phyloP scores from a whole-genome alignment of 352 stramenopile genomes.

The Globisporangium paddicum region DNA sequence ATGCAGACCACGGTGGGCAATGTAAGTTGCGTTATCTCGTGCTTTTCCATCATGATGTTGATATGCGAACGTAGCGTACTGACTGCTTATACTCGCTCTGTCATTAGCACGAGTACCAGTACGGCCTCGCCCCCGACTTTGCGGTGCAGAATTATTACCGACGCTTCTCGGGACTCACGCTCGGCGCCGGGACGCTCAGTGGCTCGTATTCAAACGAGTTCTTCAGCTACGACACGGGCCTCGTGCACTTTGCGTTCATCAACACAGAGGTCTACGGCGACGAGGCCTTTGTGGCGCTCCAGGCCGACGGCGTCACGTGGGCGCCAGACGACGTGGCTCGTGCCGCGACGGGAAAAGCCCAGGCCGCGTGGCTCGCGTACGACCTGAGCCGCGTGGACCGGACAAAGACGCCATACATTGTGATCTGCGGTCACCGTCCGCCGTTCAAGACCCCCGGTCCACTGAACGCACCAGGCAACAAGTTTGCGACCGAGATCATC shows the following conservation, averaged over 20 bases:
- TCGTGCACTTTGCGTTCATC: slow-evolving; percentile 73
- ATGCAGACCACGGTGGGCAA: slow-evolving; percentile 80
- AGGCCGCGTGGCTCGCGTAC: slow-evolving; percentile 63
- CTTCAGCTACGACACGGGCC: slow-evolving; percentile 63
- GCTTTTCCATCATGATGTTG: neutral
- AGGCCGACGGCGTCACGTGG: slow-evolving; percentile 47
- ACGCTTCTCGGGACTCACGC: slow-evolving; percentile 48
- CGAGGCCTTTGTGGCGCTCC: slow-evolving; percentile 42
- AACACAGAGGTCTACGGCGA: slow-evolving; percentile 78
- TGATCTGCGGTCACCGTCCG: slow-evolving; percentile 66
- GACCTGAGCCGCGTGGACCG: slow-evolving; percentile 66
- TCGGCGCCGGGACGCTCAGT: slow-evolving; percentile 47
- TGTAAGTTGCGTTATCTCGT: too few relatives aligned
- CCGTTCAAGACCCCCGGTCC: slow-evolving; percentile 61
- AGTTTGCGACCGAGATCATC: slow-evolving; percentile 61
- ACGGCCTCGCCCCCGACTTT: slow-evolving; percentile 40
- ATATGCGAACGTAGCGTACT: neutral
- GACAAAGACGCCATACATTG: slow-evolving; percentile 53
- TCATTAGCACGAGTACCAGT: slow-evolving; percentile 65
- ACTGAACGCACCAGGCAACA: slow-evolving; percentile 35
- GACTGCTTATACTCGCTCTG: slow-evolving; percentile 4
- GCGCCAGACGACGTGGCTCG: slow-evolving; percentile 40
- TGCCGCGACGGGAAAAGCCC: slow-evolving; percentile 17
- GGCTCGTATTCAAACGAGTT: slow-evolving; percentile 70
- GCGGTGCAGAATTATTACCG: slow-evolving; percentile 72